Evolutionary conservation across 2,329 filamentous ascomycete species (phyloP), one percentile per base, ranked within the genome.

Genomic region (Samsoniella hepiali): DNA sequence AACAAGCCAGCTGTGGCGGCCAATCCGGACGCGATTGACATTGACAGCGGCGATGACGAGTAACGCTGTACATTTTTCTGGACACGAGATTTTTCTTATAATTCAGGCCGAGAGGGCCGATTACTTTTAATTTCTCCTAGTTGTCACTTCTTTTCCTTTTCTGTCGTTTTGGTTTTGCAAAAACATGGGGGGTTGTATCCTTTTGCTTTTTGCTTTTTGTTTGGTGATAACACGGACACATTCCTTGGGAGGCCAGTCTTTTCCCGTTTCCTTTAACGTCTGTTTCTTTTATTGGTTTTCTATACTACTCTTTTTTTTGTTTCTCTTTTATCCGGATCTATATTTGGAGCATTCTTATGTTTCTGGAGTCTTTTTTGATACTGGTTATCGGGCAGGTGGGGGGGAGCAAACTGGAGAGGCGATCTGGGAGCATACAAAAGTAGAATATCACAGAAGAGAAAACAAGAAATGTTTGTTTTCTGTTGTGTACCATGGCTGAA

Each of bases 1-100:
- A 58, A 64, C n/a, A 75, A 80, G 64, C 72, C 75, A 47, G 74
- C 76, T 22, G 78, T 81, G 27, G 77, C 85, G 13, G 81, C 84
- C 6, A 97, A 97, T 72, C 92, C 93, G 2, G 93, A 97, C 72
- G 91, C 91, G 31, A 95, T 97, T 73, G 86, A 92, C 71, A 82
- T 93, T 68, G 90, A 95, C 75, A 88, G 79, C 67, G 81, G 90
- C 77, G 88, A 91, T 73, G 87, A 90, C 68, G 80, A 76, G 81
- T 63, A 45, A 62, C 54, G 63, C 51, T 42, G 29, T 50, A 34
- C 17, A 22, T 38, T 49, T 40, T 34, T 36, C 9, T 58, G 4
- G 31, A 9, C 10, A 34, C 17, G 42, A 10, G 47, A 45, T 54
- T 5, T 45, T n/a, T 7, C 32, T 38, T 44, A n/a, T 22, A 22